A percentile compares a stretch with the other conserved stretches of the same genome.
Conservation (phyloP, 2,329 filamentous ascomycete species). For the Immersiporthe knoxdaviesiana region DNA sequence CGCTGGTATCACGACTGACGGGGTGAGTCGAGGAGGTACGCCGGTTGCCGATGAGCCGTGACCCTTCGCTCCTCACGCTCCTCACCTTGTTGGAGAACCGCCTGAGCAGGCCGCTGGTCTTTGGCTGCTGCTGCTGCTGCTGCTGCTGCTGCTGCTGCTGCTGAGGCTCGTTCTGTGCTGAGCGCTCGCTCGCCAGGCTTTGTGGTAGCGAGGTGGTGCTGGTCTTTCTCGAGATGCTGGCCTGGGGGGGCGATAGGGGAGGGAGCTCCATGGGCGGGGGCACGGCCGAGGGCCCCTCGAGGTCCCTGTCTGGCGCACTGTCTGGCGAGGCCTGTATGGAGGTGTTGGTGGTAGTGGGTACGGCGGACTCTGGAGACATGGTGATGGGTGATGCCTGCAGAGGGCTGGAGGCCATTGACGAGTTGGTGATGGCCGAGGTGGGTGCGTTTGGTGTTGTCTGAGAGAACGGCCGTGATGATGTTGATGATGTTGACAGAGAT, state of each 20-base stretch:
- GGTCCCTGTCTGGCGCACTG: slow-evolving; percentile 56
- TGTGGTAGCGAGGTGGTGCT: slow-evolving; percentile 68
- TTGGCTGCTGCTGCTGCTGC: slow-evolving; percentile 41
- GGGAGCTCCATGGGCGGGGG: slow-evolving; percentile 44
- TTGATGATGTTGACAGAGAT: neutral
- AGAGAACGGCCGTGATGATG: slow-evolving; percentile 35
- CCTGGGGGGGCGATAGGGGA: slow-evolving; percentile 68
- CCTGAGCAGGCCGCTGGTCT: slow-evolving; percentile 67
- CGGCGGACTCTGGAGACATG: slow-evolving; percentile 57
- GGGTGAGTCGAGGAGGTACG: slow-evolving; percentile 78
- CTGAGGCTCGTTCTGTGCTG: slow-evolving; percentile 51
- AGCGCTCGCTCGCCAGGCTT: slow-evolving; percentile 58
- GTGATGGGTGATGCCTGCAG: slow-evolving; percentile 59
- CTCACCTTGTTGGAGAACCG: slow-evolving; percentile 82
- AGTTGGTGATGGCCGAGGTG: slow-evolving; percentile 58
- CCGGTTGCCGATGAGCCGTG: slow-evolving; percentile 48
- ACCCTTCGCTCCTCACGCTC: slow-evolving; percentile 66
- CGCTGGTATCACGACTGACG: slow-evolving; percentile 81
- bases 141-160: too few relatives aligned
- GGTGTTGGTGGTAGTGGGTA: slow-evolving; percentile 59
- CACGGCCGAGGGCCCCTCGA: slow-evolving; percentile 7
- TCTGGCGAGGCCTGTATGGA: slow-evolving; percentile 72
- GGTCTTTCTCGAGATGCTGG: slow-evolving; percentile 50
- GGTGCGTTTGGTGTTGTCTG: slow-evolving; percentile 55
- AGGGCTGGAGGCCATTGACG: slow-evolving; percentile 59